Conservation (phyloP, 192 early-diverging fungal species). For the Backusella australiensis region DNA sequence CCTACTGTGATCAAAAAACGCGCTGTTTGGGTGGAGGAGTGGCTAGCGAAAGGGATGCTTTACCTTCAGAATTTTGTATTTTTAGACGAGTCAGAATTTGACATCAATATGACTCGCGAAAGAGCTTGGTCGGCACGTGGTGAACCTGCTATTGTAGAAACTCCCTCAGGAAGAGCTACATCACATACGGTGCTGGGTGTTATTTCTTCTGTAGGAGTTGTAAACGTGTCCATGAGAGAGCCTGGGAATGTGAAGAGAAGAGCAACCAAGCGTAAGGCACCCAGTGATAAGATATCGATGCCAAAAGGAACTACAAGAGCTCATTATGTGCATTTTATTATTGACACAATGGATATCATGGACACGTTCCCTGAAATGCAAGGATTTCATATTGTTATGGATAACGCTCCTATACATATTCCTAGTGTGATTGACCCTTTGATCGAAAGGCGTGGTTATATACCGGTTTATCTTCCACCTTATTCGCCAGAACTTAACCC, state of each 20-base stretch:
- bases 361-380: no score
- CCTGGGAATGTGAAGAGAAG: neutral
- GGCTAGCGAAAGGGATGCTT: neutral
- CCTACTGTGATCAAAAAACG: neutral
- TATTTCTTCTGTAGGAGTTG: neutral
- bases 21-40: constrained; percentile 4
- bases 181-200: neutral
- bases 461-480: no score
- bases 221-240: constrained; percentile 11
- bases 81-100: constrained; percentile 17
- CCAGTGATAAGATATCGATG: no score
- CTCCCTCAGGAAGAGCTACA: constrained; percentile 1
- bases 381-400: no score
- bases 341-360: no score
- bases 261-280: no score
- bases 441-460: no score
- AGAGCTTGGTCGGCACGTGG: neutral
- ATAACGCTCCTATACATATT: no score
- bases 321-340: no score
- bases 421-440: no score
- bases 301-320: no score
- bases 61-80: constrained; percentile 15
- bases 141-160: neutral
- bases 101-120: constrained; percentile 9
- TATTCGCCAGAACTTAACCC: no score